Evolutionary conservation across 1,284 basidiomycete species (phyloP), one percentile per base, ranked within the genome.

Genomic region (Kwoniella shivajii): DNA sequence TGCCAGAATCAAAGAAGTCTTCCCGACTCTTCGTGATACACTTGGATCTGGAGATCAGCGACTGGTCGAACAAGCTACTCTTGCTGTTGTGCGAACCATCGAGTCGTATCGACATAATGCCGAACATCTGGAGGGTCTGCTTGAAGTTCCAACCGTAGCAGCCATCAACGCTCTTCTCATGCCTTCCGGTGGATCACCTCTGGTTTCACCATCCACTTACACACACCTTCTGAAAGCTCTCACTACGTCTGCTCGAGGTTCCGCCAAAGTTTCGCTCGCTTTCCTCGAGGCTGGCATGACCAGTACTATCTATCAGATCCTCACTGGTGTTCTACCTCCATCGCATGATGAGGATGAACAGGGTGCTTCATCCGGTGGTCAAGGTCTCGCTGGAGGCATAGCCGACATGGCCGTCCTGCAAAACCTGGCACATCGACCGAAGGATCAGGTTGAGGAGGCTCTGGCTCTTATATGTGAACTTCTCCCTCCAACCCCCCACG

Each of bases 381-480:
- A 91, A 73, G 89, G 89, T 9, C 78, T 92, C 1, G 89, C 88
- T 27, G 89, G 89, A 33, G 89, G 90, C 22, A 77, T 93, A 6
- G 89, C 90, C 4, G 94, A 98, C 74, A 94, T 98, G 90, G 89
- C 91, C 6, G 90, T 99, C 33, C 90, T 98, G 85, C 92, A 98
- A 79, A 98, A 95, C 74, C 81, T 99, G 33, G 92, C 93, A 0
- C 92, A 97, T 75, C 84, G 93, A 36, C 90, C 95, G 10, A 98
- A 98, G 79, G 95, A 98, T 65, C 93, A 96, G 74, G 85, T 97
- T 6, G 92, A 96, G 77, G 93, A 97, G 78, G 87, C 90, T 0
- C 80, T 97, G 26, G 88, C 87, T 61, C 83, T 97, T 18, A 82
- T 94, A 24, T 89, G 88, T 34, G 94, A 97, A 73, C 78, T 97